These are phyloP conservation scores for Rosa chinensis DNA, from an alignment of 306 rosid genomes.

Conservation along the genomic window DNA sequence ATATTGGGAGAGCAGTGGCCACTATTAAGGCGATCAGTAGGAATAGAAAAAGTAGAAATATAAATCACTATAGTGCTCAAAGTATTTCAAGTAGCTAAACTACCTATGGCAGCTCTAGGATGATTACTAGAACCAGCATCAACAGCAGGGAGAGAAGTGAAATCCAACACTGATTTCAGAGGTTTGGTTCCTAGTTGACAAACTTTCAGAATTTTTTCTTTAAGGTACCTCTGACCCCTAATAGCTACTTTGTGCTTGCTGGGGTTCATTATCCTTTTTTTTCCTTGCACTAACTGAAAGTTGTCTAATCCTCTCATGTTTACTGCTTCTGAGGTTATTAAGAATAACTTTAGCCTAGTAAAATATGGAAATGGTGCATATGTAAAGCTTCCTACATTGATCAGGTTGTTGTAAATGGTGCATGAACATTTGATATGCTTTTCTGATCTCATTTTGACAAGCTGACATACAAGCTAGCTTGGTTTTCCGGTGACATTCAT, in stretches of 20 bases:
- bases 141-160: too few relatives aligned
- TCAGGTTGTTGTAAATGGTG: too few relatives aligned
- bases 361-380: not conserved
- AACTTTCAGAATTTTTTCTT: not conserved
- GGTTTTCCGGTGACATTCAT: not conserved
- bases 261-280: slow-evolving; percentile 4
- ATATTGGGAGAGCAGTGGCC: not conserved
- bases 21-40: not conserved
- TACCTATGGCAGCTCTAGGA: not conserved
- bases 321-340: not conserved
- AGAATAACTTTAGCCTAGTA: not conserved
- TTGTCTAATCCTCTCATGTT: not conserved
- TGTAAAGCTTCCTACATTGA: too few relatives aligned
- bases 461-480: not conserved
- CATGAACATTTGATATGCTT: too few relatives aligned
- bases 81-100: too few relatives aligned
- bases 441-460: not conserved
- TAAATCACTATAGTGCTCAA: not conserved
- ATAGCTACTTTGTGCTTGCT: slow-evolving; percentile 6
- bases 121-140: too few relatives aligned
- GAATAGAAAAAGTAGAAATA: not conserved
- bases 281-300: slow-evolving; percentile 22
- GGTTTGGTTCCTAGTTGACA: not conserved
- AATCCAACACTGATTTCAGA: not conserved
- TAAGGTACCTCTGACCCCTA: slow-evolving; percentile 2